Conservation (phyloP, 148 eudicot species). For the Amaranthus cruentus region DNA sequence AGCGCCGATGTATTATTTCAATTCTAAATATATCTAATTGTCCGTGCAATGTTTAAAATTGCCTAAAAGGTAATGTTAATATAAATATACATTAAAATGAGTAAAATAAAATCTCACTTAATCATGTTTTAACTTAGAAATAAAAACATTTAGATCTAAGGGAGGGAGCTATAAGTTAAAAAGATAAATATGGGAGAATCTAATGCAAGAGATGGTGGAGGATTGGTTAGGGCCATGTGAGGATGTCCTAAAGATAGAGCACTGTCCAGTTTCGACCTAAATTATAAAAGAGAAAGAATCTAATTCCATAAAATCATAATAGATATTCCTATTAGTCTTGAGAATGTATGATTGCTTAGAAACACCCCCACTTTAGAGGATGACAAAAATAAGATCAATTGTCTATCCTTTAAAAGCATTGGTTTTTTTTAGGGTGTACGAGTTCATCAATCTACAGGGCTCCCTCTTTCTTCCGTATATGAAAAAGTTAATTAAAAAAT, state of each 20-base stretch:
- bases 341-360: conserved; percentile 1
- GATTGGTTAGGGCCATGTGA: conserved; percentile 5
- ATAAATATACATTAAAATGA: too few relatives aligned
- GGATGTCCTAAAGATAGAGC: neutral
- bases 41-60: too few relatives aligned
- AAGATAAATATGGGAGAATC: conserved; percentile 14
- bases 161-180: neutral
- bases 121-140: too few relatives aligned
- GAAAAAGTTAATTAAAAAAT: too few relatives aligned
- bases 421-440: too few relatives aligned
- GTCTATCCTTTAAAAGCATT: neutral
- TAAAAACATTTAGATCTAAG: too few relatives aligned
- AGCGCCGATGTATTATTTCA: too few relatives aligned
- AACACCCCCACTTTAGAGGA: conserved; percentile 2
- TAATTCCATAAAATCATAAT: neutral
- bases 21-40: too few relatives aligned
- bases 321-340: neutral
- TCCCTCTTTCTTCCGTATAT: too few relatives aligned
- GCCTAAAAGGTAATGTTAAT: too few relatives aligned
- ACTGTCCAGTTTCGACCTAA: conserved; percentile 2
- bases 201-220: conserved; percentile 9
- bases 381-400: neutral
- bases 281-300: conserved; percentile 5
- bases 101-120: too few relatives aligned
- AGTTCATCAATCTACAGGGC: too few relatives aligned